Evolutionary conservation across 495 filamentous ascomycete genomes (phyloP), one percentile per base, ranked within the genome.

Genomic region (Aspergillus cavernicola): DNA sequence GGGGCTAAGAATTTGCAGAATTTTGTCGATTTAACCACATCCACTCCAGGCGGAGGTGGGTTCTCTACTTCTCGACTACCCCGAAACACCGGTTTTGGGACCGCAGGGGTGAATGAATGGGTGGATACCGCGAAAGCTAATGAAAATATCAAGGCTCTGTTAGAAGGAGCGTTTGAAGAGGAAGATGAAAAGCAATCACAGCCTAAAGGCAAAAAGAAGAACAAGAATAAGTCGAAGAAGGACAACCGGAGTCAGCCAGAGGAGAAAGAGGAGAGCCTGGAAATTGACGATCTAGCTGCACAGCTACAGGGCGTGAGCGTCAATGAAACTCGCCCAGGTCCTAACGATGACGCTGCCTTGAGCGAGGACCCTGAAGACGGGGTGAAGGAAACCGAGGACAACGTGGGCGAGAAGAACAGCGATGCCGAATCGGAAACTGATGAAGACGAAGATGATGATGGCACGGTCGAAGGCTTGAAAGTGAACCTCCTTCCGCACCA

Each of bases 401-500:
- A 74, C 3, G 74, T 77, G 5, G 76, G 78, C 15, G 81, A 85
- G 2, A 79, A 82, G 31, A 79, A 71, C 35, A 85, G 84, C 35
- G 61, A 62, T 1, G 62, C 57, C 0, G 58, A 60, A 6, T 67
- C 71, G 0, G 71, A 73, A 1, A 70, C 72, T 0, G 73, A 71
- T 4, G 80, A 84, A 7, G 84, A 86, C 12, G 85, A 88, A 1
- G 85, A 82, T 39, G 87, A 90, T 40, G 82, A 87, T 60, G 83
- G 80, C 9, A 80, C 75, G n/a, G 78, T 91, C 13, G 86, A 93
- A 55, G 93, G 93, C 3, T 69, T 98, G 57, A 87, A 85, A 40
- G 89, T 96, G 38, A 88, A 85, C 48, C 78, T 98, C 3, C 77
- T 97, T 0, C 93, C 90, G 3, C 93, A 98, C 65, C 93, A 98